These are phyloP conservation scores for Ramalina intermedia DNA, from an alignment of 495 filamentous ascomycete species.

Conservation along the genomic window DNA sequence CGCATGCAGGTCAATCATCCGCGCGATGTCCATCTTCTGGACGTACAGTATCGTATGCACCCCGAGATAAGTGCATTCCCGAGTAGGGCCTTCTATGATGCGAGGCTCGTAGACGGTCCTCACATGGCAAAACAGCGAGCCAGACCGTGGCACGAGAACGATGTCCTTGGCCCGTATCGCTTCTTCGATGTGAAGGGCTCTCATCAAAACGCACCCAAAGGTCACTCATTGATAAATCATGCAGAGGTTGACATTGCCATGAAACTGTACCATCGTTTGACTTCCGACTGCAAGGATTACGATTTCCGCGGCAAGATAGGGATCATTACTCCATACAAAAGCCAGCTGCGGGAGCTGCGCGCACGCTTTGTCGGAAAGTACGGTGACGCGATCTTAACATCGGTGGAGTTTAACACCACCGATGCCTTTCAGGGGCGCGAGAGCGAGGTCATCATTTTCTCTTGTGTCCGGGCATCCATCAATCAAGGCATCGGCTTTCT, in stretches of 20 bases:
- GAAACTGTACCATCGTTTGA: constrained; percentile 64
- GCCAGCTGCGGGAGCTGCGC: constrained; percentile 71
- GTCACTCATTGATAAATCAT: constrained; percentile 80
- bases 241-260: constrained; percentile 77
- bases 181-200: constrained; percentile 93
- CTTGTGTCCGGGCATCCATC: constrained; percentile 80
- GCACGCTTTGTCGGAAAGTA: constrained; percentile 52
- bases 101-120: constrained; percentile 65
- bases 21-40: constrained; percentile 80
- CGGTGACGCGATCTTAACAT: constrained; percentile 58
- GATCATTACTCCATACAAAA: constrained; percentile 95
- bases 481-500: constrained; percentile 94
- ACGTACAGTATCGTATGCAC: constrained; percentile 98
- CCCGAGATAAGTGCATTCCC: constrained; percentile 86
- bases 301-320: constrained; percentile 77
- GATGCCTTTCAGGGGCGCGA: constrained; percentile 96
- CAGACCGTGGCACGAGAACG: constrained; percentile 72
- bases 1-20: constrained; percentile 91
- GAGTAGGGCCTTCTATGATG: constrained; percentile 82
- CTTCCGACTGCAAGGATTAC: constrained; percentile 48
- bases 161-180: constrained; percentile 77
- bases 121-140: constrained; percentile 62
- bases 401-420: constrained; percentile 93
- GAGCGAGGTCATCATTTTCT: constrained; percentile 97
- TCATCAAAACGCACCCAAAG: constrained; percentile 59